Percentiles rank a stretch among this genome's conserved stretches.
Evolutionary conservation across 345 rosid species (phyloP).

Genomic region (Ceriops decandra): DNA sequence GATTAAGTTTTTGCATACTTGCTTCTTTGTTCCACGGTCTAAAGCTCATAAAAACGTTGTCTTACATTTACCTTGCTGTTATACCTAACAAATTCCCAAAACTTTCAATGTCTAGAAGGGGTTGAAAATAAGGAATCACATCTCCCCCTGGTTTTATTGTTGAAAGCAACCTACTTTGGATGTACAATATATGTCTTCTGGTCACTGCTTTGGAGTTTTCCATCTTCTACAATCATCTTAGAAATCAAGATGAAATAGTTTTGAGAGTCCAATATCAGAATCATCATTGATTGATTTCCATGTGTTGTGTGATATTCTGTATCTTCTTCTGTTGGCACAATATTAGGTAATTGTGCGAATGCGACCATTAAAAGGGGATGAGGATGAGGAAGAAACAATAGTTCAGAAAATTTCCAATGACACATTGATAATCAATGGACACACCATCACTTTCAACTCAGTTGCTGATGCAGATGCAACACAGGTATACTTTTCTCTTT

Average conservation of each 20-base stretch:
- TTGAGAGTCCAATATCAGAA: not conserved
- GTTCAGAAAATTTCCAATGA: constrained; percentile 58
- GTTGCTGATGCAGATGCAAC: constrained; percentile 71
- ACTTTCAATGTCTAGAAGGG: no score
- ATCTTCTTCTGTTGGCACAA: not conserved
- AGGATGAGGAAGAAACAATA: constrained; percentile 63
- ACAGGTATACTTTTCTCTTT: constrained; percentile 35
- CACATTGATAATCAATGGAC: constrained; percentile 68
- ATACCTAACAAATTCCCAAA: not conserved
- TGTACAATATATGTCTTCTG: no score
- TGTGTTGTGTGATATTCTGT: not conserved
- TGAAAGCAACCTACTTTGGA: no score
- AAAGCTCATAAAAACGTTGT: constrained; percentile 9
- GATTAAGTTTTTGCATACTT: no score
- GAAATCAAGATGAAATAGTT: no score
- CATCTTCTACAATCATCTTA: no score
- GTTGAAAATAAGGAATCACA: no score
- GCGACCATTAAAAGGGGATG: constrained; percentile 78
- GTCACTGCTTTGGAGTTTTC: no score
- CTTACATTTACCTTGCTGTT: not conserved
- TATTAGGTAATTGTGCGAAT: constrained; percentile 78
- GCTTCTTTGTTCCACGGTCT: not conserved
- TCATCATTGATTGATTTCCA: not conserved
- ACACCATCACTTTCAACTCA: constrained; percentile 79
- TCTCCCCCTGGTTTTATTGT: no score